A percentile compares a stretch with the other conserved stretches of the same genome.
phyloP scores from a whole-genome alignment of 2,329 filamentous ascomycete species.

The Fusarium multiceps region DNA sequence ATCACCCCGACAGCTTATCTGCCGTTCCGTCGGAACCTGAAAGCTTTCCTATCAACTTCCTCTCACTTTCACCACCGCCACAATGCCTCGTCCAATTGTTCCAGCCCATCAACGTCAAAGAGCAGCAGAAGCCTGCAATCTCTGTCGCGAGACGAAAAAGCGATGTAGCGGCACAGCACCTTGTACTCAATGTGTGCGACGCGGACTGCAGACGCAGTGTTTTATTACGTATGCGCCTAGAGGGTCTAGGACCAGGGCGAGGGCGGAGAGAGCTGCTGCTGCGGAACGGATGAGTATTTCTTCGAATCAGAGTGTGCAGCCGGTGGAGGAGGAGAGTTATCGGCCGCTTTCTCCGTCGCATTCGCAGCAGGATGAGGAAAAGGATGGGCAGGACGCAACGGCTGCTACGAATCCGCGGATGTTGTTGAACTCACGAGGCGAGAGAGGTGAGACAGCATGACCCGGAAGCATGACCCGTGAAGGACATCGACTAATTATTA shows the following conservation, averaged over 20 bases:
- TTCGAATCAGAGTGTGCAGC: constrained; percentile 3
- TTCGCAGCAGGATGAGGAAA: constrained; percentile 43
- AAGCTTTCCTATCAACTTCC: not conserved
- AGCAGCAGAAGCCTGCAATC: constrained; percentile 60
- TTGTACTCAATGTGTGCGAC: constrained; percentile 59
- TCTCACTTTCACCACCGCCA: not conserved
- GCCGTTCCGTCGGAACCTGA: constrained; percentile 13
- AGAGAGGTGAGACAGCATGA: constrained; percentile 55
- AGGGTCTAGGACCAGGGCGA: constrained; percentile 39
- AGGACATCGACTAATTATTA: not conserved
- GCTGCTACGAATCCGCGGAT: constrained; percentile 51
- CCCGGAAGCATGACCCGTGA: not conserved
- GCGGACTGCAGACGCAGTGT: constrained; percentile 55
- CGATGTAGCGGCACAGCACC: constrained; percentile 61
- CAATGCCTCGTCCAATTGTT: constrained; percentile 65
- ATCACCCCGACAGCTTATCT: constrained; percentile 4
- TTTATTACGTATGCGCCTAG: constrained; percentile 50
- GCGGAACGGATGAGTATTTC: not conserved
- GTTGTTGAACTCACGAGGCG: constrained; percentile 63
- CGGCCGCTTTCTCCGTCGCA: constrained; percentile 48
- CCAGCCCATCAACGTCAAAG: constrained; percentile 60
- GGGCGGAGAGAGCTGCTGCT: constrained; percentile 31
- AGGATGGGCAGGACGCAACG: constrained; percentile 31
- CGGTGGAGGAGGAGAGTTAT: constrained; percentile 31
- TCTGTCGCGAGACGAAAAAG: constrained; percentile 63